Conservation (phyloP, 345 rosid species). For the Gossypium mustelinum region DNA sequence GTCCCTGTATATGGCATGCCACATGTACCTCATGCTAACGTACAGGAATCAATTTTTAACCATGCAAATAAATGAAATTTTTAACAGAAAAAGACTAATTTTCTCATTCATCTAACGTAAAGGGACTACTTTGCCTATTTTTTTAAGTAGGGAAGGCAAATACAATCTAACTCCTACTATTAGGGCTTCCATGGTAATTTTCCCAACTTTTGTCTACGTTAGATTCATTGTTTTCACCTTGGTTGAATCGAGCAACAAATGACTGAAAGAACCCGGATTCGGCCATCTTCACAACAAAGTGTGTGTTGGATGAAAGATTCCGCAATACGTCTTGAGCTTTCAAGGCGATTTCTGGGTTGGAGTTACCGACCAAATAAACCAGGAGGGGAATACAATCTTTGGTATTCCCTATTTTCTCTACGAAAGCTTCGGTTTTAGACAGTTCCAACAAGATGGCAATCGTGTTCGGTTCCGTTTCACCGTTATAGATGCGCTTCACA, state of each 20-base stretch:
- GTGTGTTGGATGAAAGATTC: slow-evolving; percentile 46
- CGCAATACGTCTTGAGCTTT: slow-evolving; percentile 33
- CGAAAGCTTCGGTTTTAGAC: slow-evolving; percentile 31
- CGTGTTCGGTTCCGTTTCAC: slow-evolving; percentile 27
- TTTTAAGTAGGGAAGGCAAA: fast-evolving
- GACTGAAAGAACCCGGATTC: slow-evolving; percentile 38
- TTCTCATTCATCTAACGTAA: too few species aligned
- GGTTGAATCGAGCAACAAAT: slow-evolving; percentile 39
- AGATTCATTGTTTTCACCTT: slow-evolving; percentile 28
- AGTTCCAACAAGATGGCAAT: slow-evolving; percentile 37
- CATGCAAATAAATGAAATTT: too few species aligned
- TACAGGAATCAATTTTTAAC: too few species aligned
- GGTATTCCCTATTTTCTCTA: slow-evolving; percentile 39
- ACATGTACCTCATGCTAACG: too few species aligned
- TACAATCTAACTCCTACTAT: too few species aligned
- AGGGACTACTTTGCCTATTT: too few species aligned
- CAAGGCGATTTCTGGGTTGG: slow-evolving; percentile 20
- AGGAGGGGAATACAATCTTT: slow-evolving; percentile 44
- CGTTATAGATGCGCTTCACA: slow-evolving; percentile 36
- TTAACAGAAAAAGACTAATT: too few species aligned
- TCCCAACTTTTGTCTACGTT: neutral
- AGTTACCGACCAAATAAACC: slow-evolving; percentile 37
- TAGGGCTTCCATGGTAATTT: too few species aligned
- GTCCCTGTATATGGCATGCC: too few species aligned
- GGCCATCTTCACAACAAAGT: slow-evolving; percentile 47